Conservation (phyloP, 768 basidiomycete genomes). For the Leccinum subgranulosum region DNA sequence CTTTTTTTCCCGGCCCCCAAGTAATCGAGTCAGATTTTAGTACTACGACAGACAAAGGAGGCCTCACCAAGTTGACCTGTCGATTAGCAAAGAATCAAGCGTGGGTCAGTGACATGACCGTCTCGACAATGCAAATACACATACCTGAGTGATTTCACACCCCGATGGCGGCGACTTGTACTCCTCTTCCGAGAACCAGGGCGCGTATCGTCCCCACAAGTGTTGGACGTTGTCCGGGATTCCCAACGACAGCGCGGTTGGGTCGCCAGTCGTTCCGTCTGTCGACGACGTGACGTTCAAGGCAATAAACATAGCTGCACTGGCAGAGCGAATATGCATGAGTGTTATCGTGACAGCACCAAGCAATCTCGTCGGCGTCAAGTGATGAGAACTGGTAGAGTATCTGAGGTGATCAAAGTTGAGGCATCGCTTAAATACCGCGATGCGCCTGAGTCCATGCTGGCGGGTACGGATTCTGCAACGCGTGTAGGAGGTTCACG, state of each 20-base stretch:
- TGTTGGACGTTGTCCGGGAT: neutral
- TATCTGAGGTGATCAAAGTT: neutral
- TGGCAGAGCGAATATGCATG: neutral
- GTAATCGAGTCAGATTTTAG: neutral
- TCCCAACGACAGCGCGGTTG: neutral
- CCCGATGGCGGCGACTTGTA: neutral
- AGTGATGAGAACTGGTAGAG: neutral
- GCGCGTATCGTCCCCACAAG: neutral
- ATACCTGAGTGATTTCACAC: neutral
- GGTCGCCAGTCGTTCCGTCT: neutral
- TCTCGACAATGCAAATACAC: neutral
- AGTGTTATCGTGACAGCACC: neutral
- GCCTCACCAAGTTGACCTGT: neutral
- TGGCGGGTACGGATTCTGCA: neutral
- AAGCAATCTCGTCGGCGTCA: neutral
- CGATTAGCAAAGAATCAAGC: neutral
- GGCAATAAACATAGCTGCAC: neutral
- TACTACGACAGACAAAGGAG: neutral
- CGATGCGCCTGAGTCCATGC: neutral
- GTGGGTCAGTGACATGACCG: neutral
- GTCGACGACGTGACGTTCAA: neutral
- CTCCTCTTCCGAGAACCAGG: neutral
- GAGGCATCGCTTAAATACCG: neutral
- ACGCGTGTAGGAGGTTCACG: neutral
- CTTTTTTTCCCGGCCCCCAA: slow-evolving; percentile 33